Evolutionary conservation across 225 moss, liverwort and hornwort species (phyloP).

Genomic region (Polytrichum formosum): DNA sequence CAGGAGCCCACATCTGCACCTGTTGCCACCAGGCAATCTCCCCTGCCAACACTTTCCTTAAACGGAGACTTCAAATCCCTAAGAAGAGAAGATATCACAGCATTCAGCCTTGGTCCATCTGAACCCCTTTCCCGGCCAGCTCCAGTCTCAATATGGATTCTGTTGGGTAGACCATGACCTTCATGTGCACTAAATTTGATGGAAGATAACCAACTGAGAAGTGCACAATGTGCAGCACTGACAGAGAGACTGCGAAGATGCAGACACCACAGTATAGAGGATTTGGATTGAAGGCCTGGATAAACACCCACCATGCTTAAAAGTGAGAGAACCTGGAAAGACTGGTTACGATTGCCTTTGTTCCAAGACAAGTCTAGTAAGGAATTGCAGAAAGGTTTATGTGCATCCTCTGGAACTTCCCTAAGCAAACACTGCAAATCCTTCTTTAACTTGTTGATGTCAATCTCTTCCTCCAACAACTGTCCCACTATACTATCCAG

Average conservation of each 20-base stretch:
- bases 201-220: conserved; percentile 60
- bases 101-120: conserved; percentile 63
- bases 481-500: conserved; percentile 49
- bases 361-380: conserved; percentile 74
- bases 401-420: conserved; percentile 46
- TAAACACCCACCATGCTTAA: conserved; percentile 63
- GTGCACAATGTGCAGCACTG: conserved; percentile 76
- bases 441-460: conserved; percentile 23
- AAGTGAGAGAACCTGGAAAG: conserved; percentile 44
- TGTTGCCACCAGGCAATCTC: conserved; percentile 72
- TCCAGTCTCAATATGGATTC: conserved; percentile 74
- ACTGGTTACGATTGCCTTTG: conserved; percentile 51
- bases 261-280: conserved; percentile 58
- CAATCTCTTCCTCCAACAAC: conserved; percentile 37
- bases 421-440: conserved; percentile 39
- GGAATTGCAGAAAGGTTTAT: conserved; percentile 79
- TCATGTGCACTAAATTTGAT: conserved; percentile 36
- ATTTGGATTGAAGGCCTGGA: conserved; percentile 64
- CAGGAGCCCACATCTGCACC: conserved; percentile 49
- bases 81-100: conserved; percentile 55
- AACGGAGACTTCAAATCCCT: conserved; percentile 76
- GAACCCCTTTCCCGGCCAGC: conserved; percentile 58
- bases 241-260: conserved; percentile 82
- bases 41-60: conserved; percentile 51
- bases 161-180: conserved; percentile 57